Percentiles rank a stretch among this genome's conserved stretches.
These are phyloP conservation scores for Diaporthe helianthi DNA, from an alignment of 2,329 filamentous ascomycete genomes.

Conservation along the genomic window DNA sequence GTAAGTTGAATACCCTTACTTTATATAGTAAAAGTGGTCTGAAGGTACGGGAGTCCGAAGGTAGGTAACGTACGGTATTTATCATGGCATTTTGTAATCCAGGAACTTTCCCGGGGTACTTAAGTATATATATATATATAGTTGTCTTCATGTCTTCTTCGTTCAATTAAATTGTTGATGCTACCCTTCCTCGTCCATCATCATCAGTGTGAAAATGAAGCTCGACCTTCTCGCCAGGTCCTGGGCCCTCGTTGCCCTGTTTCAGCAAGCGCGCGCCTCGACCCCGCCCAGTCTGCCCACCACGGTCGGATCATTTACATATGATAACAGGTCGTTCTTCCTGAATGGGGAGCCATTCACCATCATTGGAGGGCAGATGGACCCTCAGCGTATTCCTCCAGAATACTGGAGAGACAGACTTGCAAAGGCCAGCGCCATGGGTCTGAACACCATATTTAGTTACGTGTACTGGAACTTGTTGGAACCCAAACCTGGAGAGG, in stretches of 20 bases:
- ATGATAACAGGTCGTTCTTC: slow-evolving; percentile 48
- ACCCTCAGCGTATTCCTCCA: slow-evolving; percentile 56
- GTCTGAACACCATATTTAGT: slow-evolving; percentile 57
- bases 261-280: neutral
- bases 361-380: slow-evolving; percentile 58
- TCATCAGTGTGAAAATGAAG: slow-evolving; percentile 17
- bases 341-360: slow-evolving; percentile 49
- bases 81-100: no score
- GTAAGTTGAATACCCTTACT: no score
- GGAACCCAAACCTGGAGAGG: slow-evolving; percentile 47
- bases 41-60: no score
- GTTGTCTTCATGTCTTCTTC: no score
- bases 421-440: slow-evolving; percentile 53
- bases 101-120: no score
- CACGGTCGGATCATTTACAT: slow-evolving; percentile 45
- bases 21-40: no score
- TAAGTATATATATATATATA: no score
- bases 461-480: slow-evolving; percentile 60
- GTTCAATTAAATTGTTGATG: no score
- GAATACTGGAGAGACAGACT: slow-evolving; percentile 56
- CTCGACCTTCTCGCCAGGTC: neutral
- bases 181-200: no score
- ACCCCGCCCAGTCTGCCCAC: slow-evolving; percentile 1
- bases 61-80: no score
- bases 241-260: neutral